Evolutionary conservation across 2,329 filamentous ascomycete genomes (phyloP).

Genomic region (Colletotrichum siamense): DNA sequence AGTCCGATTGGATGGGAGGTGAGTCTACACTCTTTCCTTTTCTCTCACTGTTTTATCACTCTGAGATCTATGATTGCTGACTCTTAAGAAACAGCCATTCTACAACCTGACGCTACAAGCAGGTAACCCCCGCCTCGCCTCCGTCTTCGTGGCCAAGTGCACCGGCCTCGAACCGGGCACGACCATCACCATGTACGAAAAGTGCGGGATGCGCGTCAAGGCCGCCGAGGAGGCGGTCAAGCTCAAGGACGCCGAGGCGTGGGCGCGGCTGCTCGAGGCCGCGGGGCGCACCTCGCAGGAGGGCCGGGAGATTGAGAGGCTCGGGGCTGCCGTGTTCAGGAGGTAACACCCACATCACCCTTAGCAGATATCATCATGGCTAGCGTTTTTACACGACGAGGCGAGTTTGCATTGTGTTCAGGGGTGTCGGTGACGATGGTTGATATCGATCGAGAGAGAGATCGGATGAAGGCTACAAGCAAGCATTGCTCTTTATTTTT

Average conservation of each 20-base stretch:
- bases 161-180: conserved; percentile 71
- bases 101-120: conserved; percentile 89
- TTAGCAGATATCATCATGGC: not conserved
- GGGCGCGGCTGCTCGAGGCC: conserved; percentile 75
- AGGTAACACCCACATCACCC: conserved; percentile 17
- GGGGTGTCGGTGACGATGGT: not conserved
- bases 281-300: conserved; percentile 73
- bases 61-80: not conserved
- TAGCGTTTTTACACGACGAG: conserved; percentile 24
- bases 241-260: conserved; percentile 77
- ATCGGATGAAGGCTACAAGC: not conserved
- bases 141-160: conserved; percentile 88
- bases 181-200: conserved; percentile 91
- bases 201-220: conserved; percentile 87
- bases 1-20: conserved; percentile 97
- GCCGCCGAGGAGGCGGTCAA: conserved; percentile 92
- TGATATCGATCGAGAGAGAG: not conserved
- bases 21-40: conserved; percentile 37
- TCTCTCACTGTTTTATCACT: not conserved
- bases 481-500: not conserved
- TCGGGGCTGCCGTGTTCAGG: conserved; percentile 68
- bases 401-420: not conserved
- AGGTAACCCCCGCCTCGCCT: conserved; percentile 86
- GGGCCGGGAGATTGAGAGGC: conserved; percentile 80
- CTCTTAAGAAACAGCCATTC: conserved; percentile 68